phyloP scores from a whole-genome alignment of 2,329 filamentous ascomycete species.

The Venturia asperata region DNA sequence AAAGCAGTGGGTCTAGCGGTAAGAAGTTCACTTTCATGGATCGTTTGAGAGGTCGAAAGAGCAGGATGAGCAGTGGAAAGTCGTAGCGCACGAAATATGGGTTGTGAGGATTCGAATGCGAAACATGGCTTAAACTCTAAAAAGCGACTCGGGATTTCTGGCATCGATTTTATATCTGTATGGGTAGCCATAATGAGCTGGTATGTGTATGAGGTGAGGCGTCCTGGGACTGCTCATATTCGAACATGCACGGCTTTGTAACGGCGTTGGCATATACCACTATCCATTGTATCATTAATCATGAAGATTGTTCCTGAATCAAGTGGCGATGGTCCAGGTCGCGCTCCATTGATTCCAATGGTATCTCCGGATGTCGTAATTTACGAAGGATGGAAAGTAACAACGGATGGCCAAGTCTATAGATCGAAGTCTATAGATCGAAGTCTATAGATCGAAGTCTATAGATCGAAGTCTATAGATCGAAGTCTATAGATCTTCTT shows the following conservation, averaged over 20 bases:
- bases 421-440: too few species aligned
- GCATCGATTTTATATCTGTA: neutral
- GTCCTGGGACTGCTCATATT: neutral
- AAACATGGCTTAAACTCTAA: neutral
- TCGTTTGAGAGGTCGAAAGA: conserved; percentile 7
- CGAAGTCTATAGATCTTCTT: too few species aligned
- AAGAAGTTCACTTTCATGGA: conserved; percentile 10
- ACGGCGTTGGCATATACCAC: conserved; percentile 6
- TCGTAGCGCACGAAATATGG: neutral
- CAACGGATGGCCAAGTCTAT: too few species aligned
- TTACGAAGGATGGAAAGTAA: too few species aligned
- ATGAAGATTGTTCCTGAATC: neutral
- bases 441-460: too few species aligned
- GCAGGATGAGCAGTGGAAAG: conserved; percentile 5
- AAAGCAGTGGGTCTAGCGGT: neutral
- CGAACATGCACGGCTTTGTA: neutral
- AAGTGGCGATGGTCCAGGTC: neutral
- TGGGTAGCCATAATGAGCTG: neutral
- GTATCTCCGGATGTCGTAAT: too few species aligned
- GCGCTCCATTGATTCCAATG: too few species aligned
- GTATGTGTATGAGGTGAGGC: neutral
- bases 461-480: too few species aligned
- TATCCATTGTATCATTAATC: neutral
- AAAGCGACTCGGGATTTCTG: neutral
- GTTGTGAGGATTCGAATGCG: neutral